These are phyloP conservation scores for Sarcodon aspratus DNA, from an alignment of 768 basidiomycete genomes.

Conservation along the genomic window DNA sequence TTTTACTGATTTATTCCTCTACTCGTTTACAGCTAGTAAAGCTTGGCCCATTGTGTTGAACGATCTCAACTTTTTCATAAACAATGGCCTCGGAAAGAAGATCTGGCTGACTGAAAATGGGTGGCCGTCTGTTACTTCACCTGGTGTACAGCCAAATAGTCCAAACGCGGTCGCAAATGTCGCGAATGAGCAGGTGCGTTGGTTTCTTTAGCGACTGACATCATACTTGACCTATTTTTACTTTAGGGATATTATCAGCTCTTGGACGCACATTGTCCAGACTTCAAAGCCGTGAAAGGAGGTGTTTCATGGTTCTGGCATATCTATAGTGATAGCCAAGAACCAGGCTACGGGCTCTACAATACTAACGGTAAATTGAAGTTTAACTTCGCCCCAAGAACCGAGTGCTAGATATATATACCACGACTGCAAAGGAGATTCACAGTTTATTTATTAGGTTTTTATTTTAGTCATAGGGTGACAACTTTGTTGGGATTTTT, in stretches of 20 bases:
- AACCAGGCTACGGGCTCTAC: slow-evolving; percentile 66
- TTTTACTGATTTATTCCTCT: neutral
- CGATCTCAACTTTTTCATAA: slow-evolving; percentile 59
- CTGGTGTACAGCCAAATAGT: slow-evolving; percentile 56
- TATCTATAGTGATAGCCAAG: slow-evolving; percentile 57
- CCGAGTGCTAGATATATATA: slow-evolving; percentile 7
- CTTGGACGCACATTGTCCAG: slow-evolving; percentile 50
- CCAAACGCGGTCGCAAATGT: slow-evolving; percentile 47
- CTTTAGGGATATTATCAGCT: slow-evolving; percentile 48
- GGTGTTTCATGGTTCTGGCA: slow-evolving; percentile 80
- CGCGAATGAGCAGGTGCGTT: slow-evolving; percentile 45
- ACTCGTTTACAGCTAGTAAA: slow-evolving; percentile 28
- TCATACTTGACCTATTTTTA: neutral
- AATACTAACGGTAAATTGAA: slow-evolving; percentile 35
- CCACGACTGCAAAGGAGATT: too few species aligned
- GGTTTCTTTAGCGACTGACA: neutral
- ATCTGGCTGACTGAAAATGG: slow-evolving; percentile 69
- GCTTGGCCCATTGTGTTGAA: slow-evolving; percentile 51
- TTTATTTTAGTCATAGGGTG: too few species aligned
- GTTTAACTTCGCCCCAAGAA: slow-evolving; percentile 55
- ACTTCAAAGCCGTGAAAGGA: slow-evolving; percentile 52
- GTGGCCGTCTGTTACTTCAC: slow-evolving; percentile 60
- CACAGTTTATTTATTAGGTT: too few species aligned
- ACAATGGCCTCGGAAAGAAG: slow-evolving; percentile 57
- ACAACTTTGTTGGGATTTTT: too few species aligned